phyloP scores from a whole-genome alignment of 163 green algal genomes.

The Chloroidium sp. region DNA sequence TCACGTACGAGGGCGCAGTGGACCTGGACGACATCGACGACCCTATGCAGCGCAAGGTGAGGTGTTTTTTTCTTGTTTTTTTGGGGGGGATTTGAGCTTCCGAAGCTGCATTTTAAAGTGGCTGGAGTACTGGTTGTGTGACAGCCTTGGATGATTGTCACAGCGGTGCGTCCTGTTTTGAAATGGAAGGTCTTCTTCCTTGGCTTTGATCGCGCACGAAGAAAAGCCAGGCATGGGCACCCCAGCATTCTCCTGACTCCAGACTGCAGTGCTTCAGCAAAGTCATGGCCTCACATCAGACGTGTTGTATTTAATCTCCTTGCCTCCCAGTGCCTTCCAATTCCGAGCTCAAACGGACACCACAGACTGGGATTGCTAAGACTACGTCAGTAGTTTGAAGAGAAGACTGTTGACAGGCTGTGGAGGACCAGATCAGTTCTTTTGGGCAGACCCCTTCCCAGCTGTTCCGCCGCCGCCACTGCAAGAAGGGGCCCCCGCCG shows the following conservation, averaged over 20 bases:
- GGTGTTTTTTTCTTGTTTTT: neutral
- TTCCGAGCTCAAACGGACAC: neutral
- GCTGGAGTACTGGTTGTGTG: neutral
- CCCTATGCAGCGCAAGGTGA: constrained; percentile 16
- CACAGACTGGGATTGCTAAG: neutral
- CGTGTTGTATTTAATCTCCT: too few species aligned
- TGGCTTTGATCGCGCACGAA: neutral
- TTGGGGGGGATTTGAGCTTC: too few species aligned
- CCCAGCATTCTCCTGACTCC: neutral
- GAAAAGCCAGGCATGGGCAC: neutral
- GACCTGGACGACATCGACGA: constrained; percentile 35
- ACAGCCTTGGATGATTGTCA: neutral
- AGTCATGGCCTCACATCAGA: neutral
- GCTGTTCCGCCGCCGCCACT: constrained; percentile 77
- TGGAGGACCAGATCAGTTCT: constrained; percentile 84
- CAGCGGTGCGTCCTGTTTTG: neutral
- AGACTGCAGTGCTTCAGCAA: neutral
- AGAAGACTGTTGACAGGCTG: constrained; percentile 6
- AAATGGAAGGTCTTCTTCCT: neutral
- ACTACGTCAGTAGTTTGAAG: neutral
- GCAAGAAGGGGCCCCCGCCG: constrained; percentile 28
- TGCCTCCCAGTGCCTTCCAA: too few species aligned
- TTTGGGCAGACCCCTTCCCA: constrained; percentile 91
- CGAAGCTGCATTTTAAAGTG: neutral
- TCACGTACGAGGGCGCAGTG: constrained; percentile 85